Percentiles rank a stretch among this genome's conserved stretches.
phyloP scores from a whole-genome alignment of 495 filamentous ascomycete species.

The Lindgomyces ingoldianus region DNA sequence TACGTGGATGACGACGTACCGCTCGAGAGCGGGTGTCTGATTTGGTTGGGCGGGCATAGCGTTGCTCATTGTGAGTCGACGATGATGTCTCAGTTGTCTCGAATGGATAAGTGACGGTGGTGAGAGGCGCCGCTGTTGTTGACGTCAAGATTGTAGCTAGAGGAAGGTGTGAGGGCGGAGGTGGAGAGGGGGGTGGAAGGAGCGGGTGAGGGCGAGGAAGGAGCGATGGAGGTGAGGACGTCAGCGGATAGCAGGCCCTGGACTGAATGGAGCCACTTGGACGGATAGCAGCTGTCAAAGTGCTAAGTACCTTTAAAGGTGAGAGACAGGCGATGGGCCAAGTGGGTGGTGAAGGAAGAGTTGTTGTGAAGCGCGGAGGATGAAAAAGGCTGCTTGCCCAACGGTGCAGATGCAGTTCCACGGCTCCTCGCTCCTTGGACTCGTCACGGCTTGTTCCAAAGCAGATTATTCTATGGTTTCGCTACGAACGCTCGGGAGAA shows the following conservation, averaged over 20 bases:
- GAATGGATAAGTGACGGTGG: neutral
- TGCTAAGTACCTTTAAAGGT: neutral
- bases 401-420: neutral
- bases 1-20: conserved; percentile 96
- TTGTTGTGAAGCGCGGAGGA: neutral
- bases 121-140: no score
- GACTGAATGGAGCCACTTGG: neutral
- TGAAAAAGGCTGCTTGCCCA: neutral
- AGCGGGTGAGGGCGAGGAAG: neutral
- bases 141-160: neutral
- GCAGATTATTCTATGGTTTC: neutral
- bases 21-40: conserved; percentile 70
- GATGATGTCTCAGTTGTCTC: neutral
- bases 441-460: neutral
- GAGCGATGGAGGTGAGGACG: neutral
- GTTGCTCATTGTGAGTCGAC: neutral
- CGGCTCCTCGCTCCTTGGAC: neutral
- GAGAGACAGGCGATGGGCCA: neutral
- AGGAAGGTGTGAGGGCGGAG: neutral
- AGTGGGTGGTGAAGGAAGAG: neutral
- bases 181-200: conserved; percentile 2
- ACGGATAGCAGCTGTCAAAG: neutral
- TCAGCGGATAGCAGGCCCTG: neutral
- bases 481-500: neutral
- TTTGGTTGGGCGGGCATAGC: conserved; percentile 43